Conservation (phyloP, 2,329 filamentous ascomycete species). For the Curvularia verruculosa region DNA sequence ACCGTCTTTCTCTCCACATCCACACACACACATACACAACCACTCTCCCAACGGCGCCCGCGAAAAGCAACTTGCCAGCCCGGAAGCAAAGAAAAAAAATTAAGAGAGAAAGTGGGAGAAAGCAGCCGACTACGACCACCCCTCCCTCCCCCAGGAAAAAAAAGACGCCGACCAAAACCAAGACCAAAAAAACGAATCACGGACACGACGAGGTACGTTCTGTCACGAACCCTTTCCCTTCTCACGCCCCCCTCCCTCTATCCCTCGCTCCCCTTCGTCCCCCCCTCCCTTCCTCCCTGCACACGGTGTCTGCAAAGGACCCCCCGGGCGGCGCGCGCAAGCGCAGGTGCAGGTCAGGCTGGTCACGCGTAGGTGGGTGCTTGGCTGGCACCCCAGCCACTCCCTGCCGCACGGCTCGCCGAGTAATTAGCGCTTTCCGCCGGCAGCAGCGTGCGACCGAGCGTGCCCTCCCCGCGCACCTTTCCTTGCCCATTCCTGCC, state of each 20-base stretch:
- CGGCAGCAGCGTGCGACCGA: constrained; percentile 39
- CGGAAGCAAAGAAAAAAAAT: no score
- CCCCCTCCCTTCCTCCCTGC: background rate
- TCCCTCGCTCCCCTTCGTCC: background rate
- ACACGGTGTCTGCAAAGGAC: background rate
- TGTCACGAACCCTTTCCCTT: background rate
- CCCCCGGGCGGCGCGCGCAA: constrained; percentile 6
- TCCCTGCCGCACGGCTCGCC: constrained; percentile 22
- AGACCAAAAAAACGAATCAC: background rate
- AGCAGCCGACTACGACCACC: background rate
- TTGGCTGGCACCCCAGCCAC: constrained; percentile 19
- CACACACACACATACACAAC: no score
- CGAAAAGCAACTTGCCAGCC: constrained; percentile 22
- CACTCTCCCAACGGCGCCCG: constrained; percentile 22
- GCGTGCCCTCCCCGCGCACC: constrained; percentile 24
- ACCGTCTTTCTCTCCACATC: constrained; percentile 22
- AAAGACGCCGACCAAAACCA: background rate
- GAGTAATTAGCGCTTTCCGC: constrained; percentile 25
- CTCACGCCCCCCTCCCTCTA: background rate
- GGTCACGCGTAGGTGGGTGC: constrained; percentile 9
- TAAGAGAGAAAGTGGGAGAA: no score
- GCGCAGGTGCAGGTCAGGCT: constrained; percentile 10
- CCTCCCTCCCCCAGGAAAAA: no score
- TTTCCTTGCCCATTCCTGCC: constrained; percentile 41
- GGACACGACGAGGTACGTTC: constrained; percentile 29